phyloP scores from a whole-genome alignment of 768 basidiomycete species.

The Leccinum pellstonianum region DNA sequence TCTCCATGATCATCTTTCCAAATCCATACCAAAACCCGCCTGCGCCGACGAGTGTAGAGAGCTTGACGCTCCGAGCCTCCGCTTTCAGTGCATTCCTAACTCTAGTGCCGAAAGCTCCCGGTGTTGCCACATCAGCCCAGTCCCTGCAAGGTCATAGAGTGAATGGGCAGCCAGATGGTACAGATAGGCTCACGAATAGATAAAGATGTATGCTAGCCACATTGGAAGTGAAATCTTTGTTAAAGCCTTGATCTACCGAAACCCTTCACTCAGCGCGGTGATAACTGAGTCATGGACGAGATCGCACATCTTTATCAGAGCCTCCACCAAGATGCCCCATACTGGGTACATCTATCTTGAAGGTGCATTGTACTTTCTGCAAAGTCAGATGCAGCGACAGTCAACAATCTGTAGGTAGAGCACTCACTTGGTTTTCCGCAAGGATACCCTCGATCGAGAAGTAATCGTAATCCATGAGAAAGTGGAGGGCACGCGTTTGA shows the following conservation, averaged over 20 bases:
- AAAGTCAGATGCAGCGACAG: neutral
- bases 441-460: slow-evolving; percentile 90
- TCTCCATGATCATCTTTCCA: slow-evolving; percentile 79
- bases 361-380: slow-evolving; percentile 92
- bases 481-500: neutral
- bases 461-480: slow-evolving; percentile 83
- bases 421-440: slow-evolving; percentile 79
- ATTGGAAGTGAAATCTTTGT: slow-evolving; percentile 83
- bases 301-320: slow-evolving; percentile 73
- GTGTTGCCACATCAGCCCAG: slow-evolving; percentile 88
- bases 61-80: slow-evolving; percentile 79
- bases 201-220: slow-evolving; percentile 87
- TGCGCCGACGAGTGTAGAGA: slow-evolving; percentile 81
- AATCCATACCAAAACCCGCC: slow-evolving; percentile 93
- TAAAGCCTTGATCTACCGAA: slow-evolving; percentile 64
- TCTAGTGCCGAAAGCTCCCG: slow-evolving; percentile 68
- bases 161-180: neutral
- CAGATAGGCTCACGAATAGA: slow-evolving; percentile 57
- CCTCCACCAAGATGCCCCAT: slow-evolving; percentile 91
- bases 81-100: slow-evolving; percentile 88
- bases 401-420: neutral
- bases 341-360: slow-evolving; percentile 79
- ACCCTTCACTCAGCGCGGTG: slow-evolving; percentile 8
- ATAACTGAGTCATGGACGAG: neutral
- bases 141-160: slow-evolving; percentile 47